Evolutionary conservation across 495 filamentous ascomycete species (phyloP).

Genomic region (Penicillium subrubescens): DNA sequence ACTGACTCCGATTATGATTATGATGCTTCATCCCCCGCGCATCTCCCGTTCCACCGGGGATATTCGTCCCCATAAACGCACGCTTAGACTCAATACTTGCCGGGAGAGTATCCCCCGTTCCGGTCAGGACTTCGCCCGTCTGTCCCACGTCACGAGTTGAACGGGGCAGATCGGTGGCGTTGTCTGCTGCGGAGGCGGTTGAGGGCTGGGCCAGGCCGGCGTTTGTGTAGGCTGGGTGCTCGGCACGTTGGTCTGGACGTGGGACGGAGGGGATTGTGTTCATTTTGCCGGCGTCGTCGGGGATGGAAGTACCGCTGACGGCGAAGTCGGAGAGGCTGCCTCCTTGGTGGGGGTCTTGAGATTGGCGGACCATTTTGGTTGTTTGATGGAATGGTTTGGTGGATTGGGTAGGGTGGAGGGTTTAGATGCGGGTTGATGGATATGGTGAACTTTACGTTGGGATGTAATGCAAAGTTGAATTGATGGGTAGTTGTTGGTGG

Average conservation of each 20-base stretch:
- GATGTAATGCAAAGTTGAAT: neutral
- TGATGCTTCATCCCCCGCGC: constrained; percentile 47
- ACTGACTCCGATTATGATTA: constrained; percentile 40
- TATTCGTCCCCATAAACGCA: constrained; percentile 38
- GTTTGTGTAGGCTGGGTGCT: constrained; percentile 34
- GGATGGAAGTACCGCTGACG: constrained; percentile 52
- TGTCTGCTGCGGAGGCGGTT: constrained; percentile 51
- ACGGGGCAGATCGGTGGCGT: constrained; percentile 54
- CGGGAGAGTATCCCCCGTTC: constrained; percentile 51
- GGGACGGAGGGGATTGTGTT: constrained; percentile 58
- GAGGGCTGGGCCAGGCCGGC: constrained; percentile 35
- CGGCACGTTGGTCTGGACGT: constrained; percentile 51
- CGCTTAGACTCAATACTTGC: constrained; percentile 50
- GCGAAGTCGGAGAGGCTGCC: constrained; percentile 54
- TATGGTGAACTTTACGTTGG: too few relatives aligned
- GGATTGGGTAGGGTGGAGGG: neutral
- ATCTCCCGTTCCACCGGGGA: constrained; percentile 38
- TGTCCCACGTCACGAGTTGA: constrained; percentile 48
- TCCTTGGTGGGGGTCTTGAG: constrained; percentile 34
- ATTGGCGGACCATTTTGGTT: constrained; percentile 24
- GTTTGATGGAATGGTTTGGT: neutral
- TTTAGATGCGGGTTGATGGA: neutral
- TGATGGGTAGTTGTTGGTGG: neutral
- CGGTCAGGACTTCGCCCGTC: constrained; percentile 52
- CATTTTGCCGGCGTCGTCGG: constrained; percentile 55